Base-by-base conservation (phyloP, 208 protist genomes). In the Porcisia hertigi region DNA sequence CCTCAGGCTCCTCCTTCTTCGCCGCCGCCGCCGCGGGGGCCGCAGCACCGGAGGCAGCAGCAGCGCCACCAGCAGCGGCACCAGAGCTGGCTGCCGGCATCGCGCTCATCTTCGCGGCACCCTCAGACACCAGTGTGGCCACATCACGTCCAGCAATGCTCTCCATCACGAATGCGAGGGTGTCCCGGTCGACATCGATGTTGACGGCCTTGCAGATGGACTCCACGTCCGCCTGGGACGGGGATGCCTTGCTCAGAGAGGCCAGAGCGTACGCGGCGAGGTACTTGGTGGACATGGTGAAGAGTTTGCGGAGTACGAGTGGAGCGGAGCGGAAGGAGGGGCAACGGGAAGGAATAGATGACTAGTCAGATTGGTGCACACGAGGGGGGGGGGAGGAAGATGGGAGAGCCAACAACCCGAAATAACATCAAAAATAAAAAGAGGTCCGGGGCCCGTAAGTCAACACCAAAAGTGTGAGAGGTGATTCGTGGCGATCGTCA, bases 241-340 rank as follows among this genome's bases (percentile, higher is more conserved):
- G 96, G 63, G 74, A 75, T 60, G 89, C 80, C 60, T 96, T 95
- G 80, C 66, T 71, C 25, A 98, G 92, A 43, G 88, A 93, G 69
- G 89, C 90, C 69, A 98, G 84, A 58, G 94, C 90, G 88, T 96
- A 98, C 63, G 96, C 96, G 77, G 96, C 94, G 83, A 98, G 87
- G 92, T 96, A 95, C 80, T 94, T 98, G 81, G 94, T 87, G 69
- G 92, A 94, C 92, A 96, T 96, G 62, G 9, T 16, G 62, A 23
- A 49, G 62, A 45, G 39, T 49, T 16, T 20, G 36, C 34, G 34
- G 30, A 43, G 14, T 45, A 52, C 47, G 62, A 7, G 34, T 36
- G 41, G 11, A 64, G 41, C 0, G 11, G 25, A 45, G 36, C 64
- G n/a, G 25, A 71, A 55, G 36, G 41, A 2, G 64, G 45, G n/a